Evolutionary conservation across 345 rosid genomes (phyloP), one percentile per base, ranked within the genome.

Genomic region (Ceriops decandra): DNA sequence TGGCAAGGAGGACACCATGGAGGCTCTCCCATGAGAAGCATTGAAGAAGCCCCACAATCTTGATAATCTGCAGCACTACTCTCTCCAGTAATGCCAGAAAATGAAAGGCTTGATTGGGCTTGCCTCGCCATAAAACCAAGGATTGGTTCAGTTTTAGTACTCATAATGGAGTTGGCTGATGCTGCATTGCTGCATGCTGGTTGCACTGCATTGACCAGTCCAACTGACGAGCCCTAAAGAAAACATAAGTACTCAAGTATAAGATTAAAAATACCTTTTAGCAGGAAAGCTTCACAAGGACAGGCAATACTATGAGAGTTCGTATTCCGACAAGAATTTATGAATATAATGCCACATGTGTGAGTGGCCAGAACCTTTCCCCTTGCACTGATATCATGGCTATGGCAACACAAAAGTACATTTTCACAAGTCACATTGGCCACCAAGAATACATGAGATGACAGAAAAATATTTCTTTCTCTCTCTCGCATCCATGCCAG

Each of bases 21-120:
- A 70, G 97, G 92, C 82, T 92, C 98, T 22, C 97, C 95, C 79
- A 86, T 76, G 64, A 84, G 83, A 75, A 81, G 83, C 85, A 88
- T 70, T 28, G 95, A 77, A 49, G 96, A 90, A 65, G 90, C 97
- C 62, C 89, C 97, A 78, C 98, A 91, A 59, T 92, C 98, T 81
- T 95, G 99, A 73, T 83, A 86, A 83, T 92, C 99, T 22, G 80
- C 95, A 38, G 81, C 82, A 62, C 81, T 84, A 78, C 91, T 83
- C 68, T 90, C 98, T 68, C 95, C 98, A n/a, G 90, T 88, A 64
- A 85, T 68, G 72, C 95, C 96, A 73, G 99, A 91, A 83, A 95
- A 90, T 4, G 99, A 92, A 74, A 95, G 84, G 79, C 58, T 86
- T 17, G 95, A 85, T 71, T 84, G 93, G 20, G 80, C 81, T 64